Percentiles rank a stretch among this genome's conserved stretches.
Evolutionary conservation across 441 rosid genomes (phyloP).

Genomic region (Pelargonium myrrhifolium): DNA sequence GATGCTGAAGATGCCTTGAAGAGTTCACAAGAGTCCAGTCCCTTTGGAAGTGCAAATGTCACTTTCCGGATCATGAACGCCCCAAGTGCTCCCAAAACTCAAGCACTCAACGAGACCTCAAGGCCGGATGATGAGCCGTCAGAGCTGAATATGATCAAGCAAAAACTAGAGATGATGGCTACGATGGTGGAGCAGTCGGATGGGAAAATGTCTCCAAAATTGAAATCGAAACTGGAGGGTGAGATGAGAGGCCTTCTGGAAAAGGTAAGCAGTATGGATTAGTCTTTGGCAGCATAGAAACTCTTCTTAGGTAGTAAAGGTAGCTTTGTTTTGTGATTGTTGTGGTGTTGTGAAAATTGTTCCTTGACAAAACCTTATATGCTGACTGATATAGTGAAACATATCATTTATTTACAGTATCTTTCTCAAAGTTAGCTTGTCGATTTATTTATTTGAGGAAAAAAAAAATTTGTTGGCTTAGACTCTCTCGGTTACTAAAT

Average conservation of each 20-base stretch:
- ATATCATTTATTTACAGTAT: too few relatives aligned
- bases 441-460: too few relatives aligned
- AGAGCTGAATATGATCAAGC: constrained; percentile 29
- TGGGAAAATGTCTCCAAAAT: constrained; percentile 32
- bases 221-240: constrained; percentile 36
- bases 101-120: constrained; percentile 14
- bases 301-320: too few relatives aligned
- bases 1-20: constrained; percentile 16
- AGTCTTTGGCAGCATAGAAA: constrained; percentile 17
- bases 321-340: too few relatives aligned
- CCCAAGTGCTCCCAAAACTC: constrained; percentile 5
- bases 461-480: too few relatives aligned
- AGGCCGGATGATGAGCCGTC: constrained; percentile 16
- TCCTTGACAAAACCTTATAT: too few relatives aligned
- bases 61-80: constrained; percentile 7
- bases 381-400: too few relatives aligned
- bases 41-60: constrained; percentile 14
- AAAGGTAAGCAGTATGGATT: constrained; percentile 31
- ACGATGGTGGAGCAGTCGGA: constrained; percentile 36
- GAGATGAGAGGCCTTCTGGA: constrained; percentile 40
- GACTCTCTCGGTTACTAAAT: too few relatives aligned
- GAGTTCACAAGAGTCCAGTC: constrained; percentile 14
- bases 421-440: too few relatives aligned
- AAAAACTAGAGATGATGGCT: constrained; percentile 39
- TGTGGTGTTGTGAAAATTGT: too few relatives aligned